These are phyloP conservation scores for Malus hybrid DNA, from an alignment of 331 rosid genomes.

Conservation along the genomic window DNA sequence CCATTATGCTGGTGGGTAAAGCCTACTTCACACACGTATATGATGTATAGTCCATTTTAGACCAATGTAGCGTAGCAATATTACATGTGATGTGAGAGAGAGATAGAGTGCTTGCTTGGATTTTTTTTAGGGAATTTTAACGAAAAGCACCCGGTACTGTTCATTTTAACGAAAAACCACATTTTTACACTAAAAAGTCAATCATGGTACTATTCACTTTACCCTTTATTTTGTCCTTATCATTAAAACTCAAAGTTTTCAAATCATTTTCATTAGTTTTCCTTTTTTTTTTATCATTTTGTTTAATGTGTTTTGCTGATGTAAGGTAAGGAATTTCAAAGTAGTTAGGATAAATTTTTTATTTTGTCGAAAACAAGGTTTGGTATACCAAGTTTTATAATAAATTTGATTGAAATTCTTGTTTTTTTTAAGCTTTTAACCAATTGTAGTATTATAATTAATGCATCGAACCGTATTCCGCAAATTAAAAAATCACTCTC, in stretches of 20 bases:
- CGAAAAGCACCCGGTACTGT: too few species aligned
- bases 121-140: not conserved
- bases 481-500: too few species aligned
- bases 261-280: too few species aligned
- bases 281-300: constrained; percentile 4
- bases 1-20: constrained; percentile 45
- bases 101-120: constrained; percentile 11
- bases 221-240: too few species aligned
- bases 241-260: too few species aligned
- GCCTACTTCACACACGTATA: constrained; percentile 17
- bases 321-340: constrained; percentile 31
- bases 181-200: too few species aligned
- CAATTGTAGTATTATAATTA: too few species aligned
- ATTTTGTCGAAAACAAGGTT: fast-evolving
- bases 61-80: not conserved
- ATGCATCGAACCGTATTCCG: fast-evolving
- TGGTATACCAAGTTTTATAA: too few species aligned
- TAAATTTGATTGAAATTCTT: too few species aligned
- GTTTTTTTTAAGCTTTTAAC: too few species aligned
- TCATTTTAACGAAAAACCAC: too few species aligned
- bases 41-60: not conserved
- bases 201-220: too few species aligned
- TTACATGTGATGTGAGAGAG: constrained; percentile 1
- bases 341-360: not conserved
- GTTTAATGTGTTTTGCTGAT: not conserved